Percentiles rank a stretch among this genome's conserved stretches.
Evolutionary conservation across 345 rosid genomes (phyloP).

Genomic region (Eucalyptus sp.): DNA sequence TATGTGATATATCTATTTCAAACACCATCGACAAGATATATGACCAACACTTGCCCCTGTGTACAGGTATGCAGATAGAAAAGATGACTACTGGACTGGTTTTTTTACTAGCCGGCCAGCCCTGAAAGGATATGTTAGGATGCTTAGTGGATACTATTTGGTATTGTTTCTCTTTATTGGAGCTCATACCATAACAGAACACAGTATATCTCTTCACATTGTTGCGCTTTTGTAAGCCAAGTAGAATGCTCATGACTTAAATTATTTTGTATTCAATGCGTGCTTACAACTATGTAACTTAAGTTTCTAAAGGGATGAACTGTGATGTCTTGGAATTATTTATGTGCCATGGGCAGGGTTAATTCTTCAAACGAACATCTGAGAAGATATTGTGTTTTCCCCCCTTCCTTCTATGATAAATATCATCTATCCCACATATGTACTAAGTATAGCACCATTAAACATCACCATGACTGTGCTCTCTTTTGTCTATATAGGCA

Average conservation of each 20-base stretch:
- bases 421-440: not conserved
- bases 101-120: conserved; percentile 79
- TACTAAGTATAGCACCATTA: not conserved
- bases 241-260: not conserved
- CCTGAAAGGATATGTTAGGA: conserved; percentile 55
- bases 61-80: conserved; percentile 62
- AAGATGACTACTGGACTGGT: conserved; percentile 79
- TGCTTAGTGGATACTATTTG: conserved; percentile 84
- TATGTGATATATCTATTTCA: not conserved
- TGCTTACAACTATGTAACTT: not conserved
- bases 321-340: not conserved
- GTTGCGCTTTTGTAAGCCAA: not conserved
- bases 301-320: not conserved
- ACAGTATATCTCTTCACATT: not conserved
- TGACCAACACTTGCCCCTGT: not conserved
- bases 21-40: not conserved
- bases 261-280: not conserved
- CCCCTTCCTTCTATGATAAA: not conserved
- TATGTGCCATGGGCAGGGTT: not conserved
- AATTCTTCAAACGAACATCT: not conserved
- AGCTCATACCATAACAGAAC: not conserved
- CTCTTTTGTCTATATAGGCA: conserved; percentile 28
- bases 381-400: not conserved
- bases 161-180: conserved; percentile 13
- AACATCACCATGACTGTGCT: not conserved